These are phyloP conservation scores for Phyllosticta citribraziliensis DNA, from an alignment of 2,329 filamentous ascomycete genomes.

Conservation along the genomic window DNA sequence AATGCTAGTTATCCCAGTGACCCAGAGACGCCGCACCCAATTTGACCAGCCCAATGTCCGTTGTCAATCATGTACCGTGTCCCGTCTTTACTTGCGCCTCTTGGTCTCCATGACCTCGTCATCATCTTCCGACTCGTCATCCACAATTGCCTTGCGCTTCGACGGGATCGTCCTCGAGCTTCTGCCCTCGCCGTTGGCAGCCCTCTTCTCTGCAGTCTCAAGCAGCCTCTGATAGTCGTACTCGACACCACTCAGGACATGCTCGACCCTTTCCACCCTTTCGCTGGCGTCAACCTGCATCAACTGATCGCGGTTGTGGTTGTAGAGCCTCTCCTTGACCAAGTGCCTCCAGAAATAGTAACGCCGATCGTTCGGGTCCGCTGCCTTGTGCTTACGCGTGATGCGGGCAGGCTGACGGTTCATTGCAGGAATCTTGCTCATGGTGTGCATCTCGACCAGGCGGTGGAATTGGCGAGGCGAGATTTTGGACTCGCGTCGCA, in stretches of 20 bases:
- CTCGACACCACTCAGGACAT: slow-evolving; percentile 58
- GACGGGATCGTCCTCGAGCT: slow-evolving; percentile 16
- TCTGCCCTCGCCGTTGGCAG: slow-evolving; percentile 10
- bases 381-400: slow-evolving; percentile 35
- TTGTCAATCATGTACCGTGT: not conserved
- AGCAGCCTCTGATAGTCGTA: slow-evolving; percentile 64
- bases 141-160: slow-evolving; percentile 26
- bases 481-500: slow-evolving; percentile 60
- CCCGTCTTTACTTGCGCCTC: not conserved
- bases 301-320: slow-evolving; percentile 62
- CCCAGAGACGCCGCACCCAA: not conserved
- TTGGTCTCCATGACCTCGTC: slow-evolving; percentile 18
- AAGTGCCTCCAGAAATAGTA: slow-evolving; percentile 65
- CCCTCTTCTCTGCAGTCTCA: slow-evolving; percentile 33
- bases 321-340: slow-evolving; percentile 67
- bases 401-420: slow-evolving; percentile 40
- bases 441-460: slow-evolving; percentile 65
- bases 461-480: slow-evolving; percentile 66
- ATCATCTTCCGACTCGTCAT: slow-evolving; percentile 30
- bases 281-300: slow-evolving; percentile 59
- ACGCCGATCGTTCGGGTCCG: slow-evolving; percentile 48
- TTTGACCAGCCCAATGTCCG: not conserved
- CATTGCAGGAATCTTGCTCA: slow-evolving; percentile 43
- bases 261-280: slow-evolving; percentile 61
- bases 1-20: not conserved